These are phyloP conservation scores for Anthoceros angustus DNA, from an alignment of 225 moss, liverwort and hornwort species.

Conservation along the genomic window DNA sequence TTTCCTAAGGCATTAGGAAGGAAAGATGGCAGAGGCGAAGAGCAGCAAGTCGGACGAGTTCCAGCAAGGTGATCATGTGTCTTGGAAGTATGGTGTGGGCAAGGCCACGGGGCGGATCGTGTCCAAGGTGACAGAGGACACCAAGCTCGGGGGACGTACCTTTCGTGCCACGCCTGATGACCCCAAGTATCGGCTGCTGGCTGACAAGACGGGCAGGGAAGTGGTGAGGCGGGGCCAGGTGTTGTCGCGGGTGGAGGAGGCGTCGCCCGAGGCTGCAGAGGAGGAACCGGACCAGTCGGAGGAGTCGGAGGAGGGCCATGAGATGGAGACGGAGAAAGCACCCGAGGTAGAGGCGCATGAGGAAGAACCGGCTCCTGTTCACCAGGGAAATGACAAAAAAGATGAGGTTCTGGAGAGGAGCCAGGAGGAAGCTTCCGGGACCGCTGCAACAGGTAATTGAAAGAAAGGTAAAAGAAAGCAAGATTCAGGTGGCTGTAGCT, in stretches of 20 bases:
- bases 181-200: constrained; percentile 47
- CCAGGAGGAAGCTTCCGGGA: background rate
- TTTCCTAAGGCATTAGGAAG: background rate
- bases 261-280: background rate
- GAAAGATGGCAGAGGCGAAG: constrained; percentile 28
- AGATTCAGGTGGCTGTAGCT: background rate
- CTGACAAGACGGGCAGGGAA: constrained; percentile 40
- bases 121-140: constrained; percentile 37
- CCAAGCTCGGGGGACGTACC: constrained; percentile 41
- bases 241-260: constrained; percentile 1
- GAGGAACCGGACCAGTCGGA: constrained; percentile 41
- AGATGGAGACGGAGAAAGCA: background rate
- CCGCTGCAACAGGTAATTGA: constrained; percentile 1
- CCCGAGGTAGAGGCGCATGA: constrained; percentile 4
- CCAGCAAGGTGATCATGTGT: constrained; percentile 36
- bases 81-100: constrained; percentile 50
- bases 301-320: constrained; percentile 18
- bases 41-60: constrained; percentile 20
- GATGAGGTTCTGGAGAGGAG: constrained; percentile 9
- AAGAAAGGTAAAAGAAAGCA: background rate
- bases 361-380: constrained; percentile 8
- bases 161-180: constrained; percentile 47
- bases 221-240: background rate
- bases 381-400: constrained; percentile 17
- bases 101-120: constrained; percentile 44